Evolutionary conservation across 2,329 filamentous ascomycete species (phyloP).

Genomic region (Penicillium janthinellum): DNA sequence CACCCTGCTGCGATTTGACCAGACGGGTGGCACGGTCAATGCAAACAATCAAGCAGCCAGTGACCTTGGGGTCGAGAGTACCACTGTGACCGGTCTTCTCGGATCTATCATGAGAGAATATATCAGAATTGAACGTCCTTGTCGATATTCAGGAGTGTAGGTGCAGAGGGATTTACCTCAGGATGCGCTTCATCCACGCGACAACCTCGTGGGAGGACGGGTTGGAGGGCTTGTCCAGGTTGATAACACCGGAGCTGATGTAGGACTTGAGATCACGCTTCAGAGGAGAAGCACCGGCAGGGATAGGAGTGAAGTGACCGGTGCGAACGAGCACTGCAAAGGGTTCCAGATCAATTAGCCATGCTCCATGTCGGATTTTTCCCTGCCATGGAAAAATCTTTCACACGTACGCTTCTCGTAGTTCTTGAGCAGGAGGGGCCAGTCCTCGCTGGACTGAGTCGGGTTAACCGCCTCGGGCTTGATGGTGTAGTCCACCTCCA

Average conservation of each 20-base stretch:
- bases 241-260: slow-evolving; percentile 96
- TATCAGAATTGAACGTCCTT: slow-evolving; percentile 20
- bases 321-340: slow-evolving; percentile 77
- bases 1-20: slow-evolving; percentile 98
- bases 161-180: slow-evolving; percentile 61
- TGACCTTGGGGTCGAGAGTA: slow-evolving; percentile 97
- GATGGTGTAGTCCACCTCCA: slow-evolving; percentile 78
- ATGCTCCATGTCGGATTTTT: slow-evolving; percentile 74
- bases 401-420: slow-evolving; percentile 37
- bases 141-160: too few relatives aligned
- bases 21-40: slow-evolving; percentile 96
- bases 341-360: slow-evolving; percentile 10
- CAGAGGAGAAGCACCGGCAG: slow-evolving; percentile 85
- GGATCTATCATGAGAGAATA: slow-evolving; percentile 54
- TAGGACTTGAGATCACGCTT: slow-evolving; percentile 97
- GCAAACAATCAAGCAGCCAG: slow-evolving; percentile 90
- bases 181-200: slow-evolving; percentile 97
- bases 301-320: slow-evolving; percentile 95
- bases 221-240: slow-evolving; percentile 96
- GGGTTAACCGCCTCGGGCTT: slow-evolving; percentile 85
- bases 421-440: slow-evolving; percentile 79
- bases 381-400: slow-evolving; percentile 72
- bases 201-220: slow-evolving; percentile 98
- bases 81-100: slow-evolving; percentile 99
- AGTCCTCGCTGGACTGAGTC: slow-evolving; percentile 79